phyloP scores from a whole-genome alignment of 169 alveolate species.

The Besnoitia besnoiti region DNA sequence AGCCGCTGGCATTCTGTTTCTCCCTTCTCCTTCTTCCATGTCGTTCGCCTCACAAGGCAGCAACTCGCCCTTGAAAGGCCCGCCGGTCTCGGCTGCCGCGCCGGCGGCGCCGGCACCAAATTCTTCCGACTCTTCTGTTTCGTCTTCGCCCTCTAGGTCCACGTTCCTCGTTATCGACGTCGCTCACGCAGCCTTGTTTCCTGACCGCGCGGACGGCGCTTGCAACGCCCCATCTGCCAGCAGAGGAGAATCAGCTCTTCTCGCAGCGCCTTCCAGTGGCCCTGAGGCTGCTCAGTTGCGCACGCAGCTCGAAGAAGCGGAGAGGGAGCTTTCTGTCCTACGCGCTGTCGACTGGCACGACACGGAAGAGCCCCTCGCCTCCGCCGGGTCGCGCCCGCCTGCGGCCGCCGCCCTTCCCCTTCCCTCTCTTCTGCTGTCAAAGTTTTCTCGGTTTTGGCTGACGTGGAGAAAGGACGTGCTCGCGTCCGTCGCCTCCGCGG shows the following conservation, averaged over 20 bases:
- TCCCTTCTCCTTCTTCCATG: neutral
- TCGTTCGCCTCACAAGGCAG: neutral
- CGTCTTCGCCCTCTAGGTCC: neutral
- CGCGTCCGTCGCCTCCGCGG: neutral
- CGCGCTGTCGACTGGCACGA: too few species aligned
- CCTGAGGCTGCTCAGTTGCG: neutral
- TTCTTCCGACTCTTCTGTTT: neutral
- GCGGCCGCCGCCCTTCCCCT: neutral
- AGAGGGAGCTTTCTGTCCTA: neutral
- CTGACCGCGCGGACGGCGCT: neutral
- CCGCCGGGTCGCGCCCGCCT: neutral
- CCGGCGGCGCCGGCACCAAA: too few species aligned
- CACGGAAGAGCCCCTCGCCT: too few species aligned
- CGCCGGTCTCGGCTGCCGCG: too few species aligned
- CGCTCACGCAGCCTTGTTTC: neutral
- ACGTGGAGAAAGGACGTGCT: neutral
- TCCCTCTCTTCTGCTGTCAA: neutral
- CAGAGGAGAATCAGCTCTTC: neutral
- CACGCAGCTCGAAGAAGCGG: neutral
- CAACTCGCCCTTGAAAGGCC: too few species aligned
- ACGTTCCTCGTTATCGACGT: neutral
- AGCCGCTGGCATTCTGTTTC: conserved; percentile 14
- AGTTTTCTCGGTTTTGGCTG: neutral
- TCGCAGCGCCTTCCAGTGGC: neutral
- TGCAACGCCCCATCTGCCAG: neutral